Evolutionary conservation across 192 early-diverging fungal species (phyloP).

Genomic region (Diversispora epigaea): DNA sequence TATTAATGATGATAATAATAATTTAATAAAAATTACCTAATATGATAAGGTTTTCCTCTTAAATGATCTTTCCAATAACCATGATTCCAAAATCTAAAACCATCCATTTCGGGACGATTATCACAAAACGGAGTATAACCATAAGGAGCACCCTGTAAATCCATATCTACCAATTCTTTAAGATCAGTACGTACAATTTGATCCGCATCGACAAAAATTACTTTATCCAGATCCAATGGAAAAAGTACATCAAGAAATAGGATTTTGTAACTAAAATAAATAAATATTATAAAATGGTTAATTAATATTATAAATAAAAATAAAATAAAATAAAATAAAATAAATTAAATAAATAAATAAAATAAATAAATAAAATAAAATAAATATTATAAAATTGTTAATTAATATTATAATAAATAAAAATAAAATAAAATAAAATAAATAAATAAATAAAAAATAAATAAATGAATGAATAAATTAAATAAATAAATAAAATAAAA

Average conservation of each 20-base stretch:
- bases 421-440: not conserved
- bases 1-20: not conserved
- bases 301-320: too few relatives aligned
- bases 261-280: conserved; percentile 79
- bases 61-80: conserved; percentile 95
- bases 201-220: conserved; percentile 99
- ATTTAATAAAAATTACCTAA: conserved; percentile 47
- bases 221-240: conserved; percentile 85
- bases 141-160: conserved; percentile 91
- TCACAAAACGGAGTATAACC: conserved; percentile 97
- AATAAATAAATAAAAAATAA: too few relatives aligned
- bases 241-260: conserved; percentile 97
- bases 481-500: too few relatives aligned
- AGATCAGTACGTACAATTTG: conserved; percentile 97
- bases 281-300: not conserved
- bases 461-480: too few relatives aligned
- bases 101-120: conserved; percentile 90
- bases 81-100: conserved; percentile 95
- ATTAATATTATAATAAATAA: not conserved
- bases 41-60: conserved; percentile 88
- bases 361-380: too few relatives aligned
- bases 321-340: not conserved
- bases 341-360: too few relatives aligned
- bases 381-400: too few relatives aligned
- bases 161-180: conserved; percentile 89